Evolutionary conservation across 2,329 filamentous ascomycete species (phyloP).

Genomic region (Bipolaris oryzae): DNA sequence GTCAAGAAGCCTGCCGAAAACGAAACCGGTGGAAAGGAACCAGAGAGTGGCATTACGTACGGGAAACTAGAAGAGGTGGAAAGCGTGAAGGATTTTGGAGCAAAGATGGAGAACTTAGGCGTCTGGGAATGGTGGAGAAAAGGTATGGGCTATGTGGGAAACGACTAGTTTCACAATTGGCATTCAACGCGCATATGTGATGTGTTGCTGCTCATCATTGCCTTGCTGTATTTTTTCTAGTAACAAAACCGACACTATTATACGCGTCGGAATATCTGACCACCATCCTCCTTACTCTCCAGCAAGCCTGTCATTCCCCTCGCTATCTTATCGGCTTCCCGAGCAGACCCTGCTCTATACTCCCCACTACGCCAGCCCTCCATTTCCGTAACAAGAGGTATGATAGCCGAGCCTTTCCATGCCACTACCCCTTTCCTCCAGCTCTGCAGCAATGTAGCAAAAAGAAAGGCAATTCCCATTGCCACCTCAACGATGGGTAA

Average conservation of each 20-base stretch:
- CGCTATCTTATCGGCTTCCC: not conserved
- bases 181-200: no score
- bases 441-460: constrained; percentile 4
- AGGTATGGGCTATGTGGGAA: constrained; percentile 64
- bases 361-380: not conserved
- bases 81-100: constrained; percentile 68
- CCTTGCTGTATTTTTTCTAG: no score
- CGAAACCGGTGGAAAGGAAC: constrained; percentile 1
- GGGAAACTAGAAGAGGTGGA: constrained; percentile 62
- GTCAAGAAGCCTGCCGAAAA: constrained; percentile 58
- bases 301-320: not conserved
- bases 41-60: constrained; percentile 14
- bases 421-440: constrained; percentile 5
- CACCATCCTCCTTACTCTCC: not conserved
- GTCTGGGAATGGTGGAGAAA: constrained; percentile 70
- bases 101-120: constrained; percentile 64
- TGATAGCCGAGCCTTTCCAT: constrained; percentile 8
- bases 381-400: constrained; percentile 4
- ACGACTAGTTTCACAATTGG: constrained; percentile 13
- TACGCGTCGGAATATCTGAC: not conserved
- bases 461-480: constrained; percentile 7
- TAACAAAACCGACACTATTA: constrained; percentile 3
- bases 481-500: not conserved
- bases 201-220: not conserved
- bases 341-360: not conserved